phyloP scores from a whole-genome alignment of 2,329 filamentous ascomycete species.

The Dothideomycetes sp. region DNA sequence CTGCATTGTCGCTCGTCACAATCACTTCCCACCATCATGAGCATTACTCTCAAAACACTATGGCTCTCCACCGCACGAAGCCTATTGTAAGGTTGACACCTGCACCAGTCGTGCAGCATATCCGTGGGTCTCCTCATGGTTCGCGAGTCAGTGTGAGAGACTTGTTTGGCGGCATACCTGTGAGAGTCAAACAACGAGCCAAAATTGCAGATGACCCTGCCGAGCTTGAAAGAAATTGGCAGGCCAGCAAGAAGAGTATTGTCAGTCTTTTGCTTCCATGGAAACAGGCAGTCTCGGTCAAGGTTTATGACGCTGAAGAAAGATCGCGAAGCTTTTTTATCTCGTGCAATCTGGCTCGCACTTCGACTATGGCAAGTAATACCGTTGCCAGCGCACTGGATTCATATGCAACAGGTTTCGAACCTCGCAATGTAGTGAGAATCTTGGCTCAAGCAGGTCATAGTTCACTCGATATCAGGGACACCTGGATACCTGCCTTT shows the following conservation, averaged over 20 bases:
- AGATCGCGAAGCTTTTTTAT: slow-evolving; percentile 8
- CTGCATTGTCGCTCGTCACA: slow-evolving; percentile 62
- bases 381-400: not conserved
- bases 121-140: slow-evolving; percentile 50
- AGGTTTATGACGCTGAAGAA: slow-evolving; percentile 42
- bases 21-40: slow-evolving; percentile 60
- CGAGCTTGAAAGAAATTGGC: slow-evolving; percentile 54
- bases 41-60: slow-evolving; percentile 49
- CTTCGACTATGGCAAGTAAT: not conserved
- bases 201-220: slow-evolving; percentile 37
- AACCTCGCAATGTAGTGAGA: slow-evolving; percentile 24
- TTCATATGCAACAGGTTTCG: slow-evolving; percentile 4
- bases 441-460: slow-evolving; percentile 58
- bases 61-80: slow-evolving; percentile 61
- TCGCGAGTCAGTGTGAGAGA: slow-evolving; percentile 68
- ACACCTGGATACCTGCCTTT: slow-evolving; percentile 59
- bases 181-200: slow-evolving; percentile 71
- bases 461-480: slow-evolving; percentile 39
- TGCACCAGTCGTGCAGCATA: slow-evolving; percentile 45
- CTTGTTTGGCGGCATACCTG: slow-evolving; percentile 82
- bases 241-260: slow-evolving; percentile 46
- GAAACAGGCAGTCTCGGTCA: slow-evolving; percentile 45
- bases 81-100: slow-evolving; percentile 54
- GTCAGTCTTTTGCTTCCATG: slow-evolving; percentile 62
- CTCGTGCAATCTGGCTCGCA: not conserved